Evolutionary conservation across 148 eudicot genomes (phyloP).

Genomic region (Cornus controversa): DNA sequence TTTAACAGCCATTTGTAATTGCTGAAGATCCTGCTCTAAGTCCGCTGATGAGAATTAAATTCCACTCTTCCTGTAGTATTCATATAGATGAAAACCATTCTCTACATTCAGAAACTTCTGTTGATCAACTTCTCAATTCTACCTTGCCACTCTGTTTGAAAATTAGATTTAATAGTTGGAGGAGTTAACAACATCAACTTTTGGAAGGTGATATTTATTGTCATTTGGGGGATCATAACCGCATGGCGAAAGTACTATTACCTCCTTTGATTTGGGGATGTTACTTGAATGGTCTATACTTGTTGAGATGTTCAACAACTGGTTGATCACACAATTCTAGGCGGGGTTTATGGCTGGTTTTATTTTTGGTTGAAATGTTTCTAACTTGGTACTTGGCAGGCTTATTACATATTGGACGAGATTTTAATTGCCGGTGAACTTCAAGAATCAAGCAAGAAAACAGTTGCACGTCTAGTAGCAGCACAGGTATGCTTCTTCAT

Average conservation of each 20-base stretch:
- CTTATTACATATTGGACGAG: slow-evolving; percentile 88
- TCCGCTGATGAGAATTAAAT: not conserved
- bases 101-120: too few relatives aligned
- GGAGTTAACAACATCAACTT: not conserved
- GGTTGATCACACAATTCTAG: not conserved
- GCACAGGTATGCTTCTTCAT: slow-evolving; percentile 59
- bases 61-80: not conserved
- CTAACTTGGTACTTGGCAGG: slow-evolving; percentile 38
- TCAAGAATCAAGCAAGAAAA: slow-evolving; percentile 95
- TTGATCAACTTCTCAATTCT: not conserved
- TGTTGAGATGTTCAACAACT: not conserved
- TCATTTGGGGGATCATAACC: not conserved
- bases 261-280: not conserved
- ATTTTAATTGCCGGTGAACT: slow-evolving; percentile 92
- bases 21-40: not conserved
- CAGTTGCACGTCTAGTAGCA: slow-evolving; percentile 80
- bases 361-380: not conserved
- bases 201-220: not conserved
- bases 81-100: not conserved
- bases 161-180: slow-evolving; percentile 1
- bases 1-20: not conserved
- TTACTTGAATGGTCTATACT: not conserved
- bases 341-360: not conserved
- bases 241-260: not conserved
- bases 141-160: not conserved